phyloP scores from a whole-genome alignment of 1,139 yeast genomes.

The Zygoascus hellenicus region DNA sequence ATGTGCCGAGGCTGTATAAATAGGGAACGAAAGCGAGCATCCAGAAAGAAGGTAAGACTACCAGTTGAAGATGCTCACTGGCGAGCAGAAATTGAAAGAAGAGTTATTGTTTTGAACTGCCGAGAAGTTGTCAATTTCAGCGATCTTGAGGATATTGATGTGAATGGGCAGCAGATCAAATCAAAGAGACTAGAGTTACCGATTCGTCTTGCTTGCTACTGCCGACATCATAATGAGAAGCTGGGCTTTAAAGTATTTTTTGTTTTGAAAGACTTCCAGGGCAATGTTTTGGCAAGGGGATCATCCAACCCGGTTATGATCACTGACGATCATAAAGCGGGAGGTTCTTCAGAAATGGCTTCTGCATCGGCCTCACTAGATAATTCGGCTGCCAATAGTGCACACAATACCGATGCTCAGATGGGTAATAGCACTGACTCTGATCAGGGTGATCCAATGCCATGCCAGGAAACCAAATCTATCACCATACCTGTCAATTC shows the following conservation, averaged over 20 bases:
- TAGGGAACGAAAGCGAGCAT: constrained; percentile 85
- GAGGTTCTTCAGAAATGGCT: constrained; percentile 2
- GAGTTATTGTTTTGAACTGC: constrained; percentile 83
- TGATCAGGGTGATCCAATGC: neutral
- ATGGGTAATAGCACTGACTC: constrained; percentile 4
- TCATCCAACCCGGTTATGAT: constrained; percentile 73
- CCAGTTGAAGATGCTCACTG: constrained; percentile 66
- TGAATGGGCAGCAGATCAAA: constrained; percentile 38
- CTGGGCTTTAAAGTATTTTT: constrained; percentile 69
- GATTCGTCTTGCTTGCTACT: constrained; percentile 87
- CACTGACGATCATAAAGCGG: constrained; percentile 78
- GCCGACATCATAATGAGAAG: constrained; percentile 83
- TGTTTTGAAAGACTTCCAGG: constrained; percentile 54
- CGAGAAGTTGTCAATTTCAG: constrained; percentile 77
- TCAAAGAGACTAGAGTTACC: constrained; percentile 46
- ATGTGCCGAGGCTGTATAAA: constrained; percentile 81
- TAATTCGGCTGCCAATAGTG: constrained; percentile 2
- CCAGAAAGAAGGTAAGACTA: constrained; percentile 60
- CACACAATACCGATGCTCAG: constrained; percentile 6
- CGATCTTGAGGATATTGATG: constrained; percentile 31
- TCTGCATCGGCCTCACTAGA: neutral
- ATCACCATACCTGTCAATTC: constrained; percentile 2
- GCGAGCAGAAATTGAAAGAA: constrained; percentile 63
- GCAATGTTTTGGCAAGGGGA: constrained; percentile 62
- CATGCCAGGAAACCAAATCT: neutral